Percentiles rank a stretch among this genome's conserved stretches.
Evolutionary conservation across 2,329 filamentous ascomycete genomes (phyloP).

Genomic region (Stachybotrys chartarum): DNA sequence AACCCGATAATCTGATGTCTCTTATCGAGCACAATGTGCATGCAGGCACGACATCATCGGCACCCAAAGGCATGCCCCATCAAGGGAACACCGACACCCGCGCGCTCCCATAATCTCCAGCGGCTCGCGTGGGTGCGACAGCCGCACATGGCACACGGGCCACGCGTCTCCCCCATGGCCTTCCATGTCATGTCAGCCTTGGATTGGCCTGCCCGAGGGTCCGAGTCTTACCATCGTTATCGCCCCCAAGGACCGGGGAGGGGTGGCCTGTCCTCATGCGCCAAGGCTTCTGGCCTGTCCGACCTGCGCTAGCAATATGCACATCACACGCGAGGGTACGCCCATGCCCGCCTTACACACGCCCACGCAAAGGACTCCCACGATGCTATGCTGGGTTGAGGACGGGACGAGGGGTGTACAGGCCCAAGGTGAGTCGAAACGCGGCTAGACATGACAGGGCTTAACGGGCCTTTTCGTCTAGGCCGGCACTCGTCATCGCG

Average conservation of each 20-base stretch:
- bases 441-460: neutral
- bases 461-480: neutral
- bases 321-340: neutral
- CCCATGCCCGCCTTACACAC: neutral
- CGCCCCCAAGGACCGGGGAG: neutral
- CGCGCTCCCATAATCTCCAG: neutral
- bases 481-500: too few species aligned
- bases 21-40: neutral
- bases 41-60: neutral
- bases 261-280: neutral
- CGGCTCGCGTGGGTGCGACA: neutral
- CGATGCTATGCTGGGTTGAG: too few species aligned
- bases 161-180: neutral
- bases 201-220: neutral
- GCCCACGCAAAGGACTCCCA: neutral
- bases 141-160: neutral
- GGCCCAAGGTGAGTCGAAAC: neutral
- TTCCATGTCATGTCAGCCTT: neutral
- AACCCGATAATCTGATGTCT: neutral
- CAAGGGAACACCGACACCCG: neutral
- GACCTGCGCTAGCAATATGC: neutral
- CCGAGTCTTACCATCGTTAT: neutral
- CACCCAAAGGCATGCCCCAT: neutral
- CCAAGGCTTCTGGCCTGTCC: neutral
- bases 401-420: too few species aligned